Conservation (phyloP, 345 rosid genomes). For the Pugionium dolabratum region DNA sequence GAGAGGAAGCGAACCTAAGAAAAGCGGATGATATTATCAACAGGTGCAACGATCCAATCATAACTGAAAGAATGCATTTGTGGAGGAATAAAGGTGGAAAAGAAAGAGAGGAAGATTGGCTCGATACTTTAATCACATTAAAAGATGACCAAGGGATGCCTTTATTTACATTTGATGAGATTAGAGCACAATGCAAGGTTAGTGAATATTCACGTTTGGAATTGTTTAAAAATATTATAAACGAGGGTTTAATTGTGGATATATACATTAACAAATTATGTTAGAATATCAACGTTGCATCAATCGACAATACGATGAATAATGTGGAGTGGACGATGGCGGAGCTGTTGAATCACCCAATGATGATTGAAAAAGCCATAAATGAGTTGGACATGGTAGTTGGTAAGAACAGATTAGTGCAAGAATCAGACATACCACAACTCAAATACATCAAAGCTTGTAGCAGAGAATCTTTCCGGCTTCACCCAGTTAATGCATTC, state of each 20-base stretch:
- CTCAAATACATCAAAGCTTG: constrained; percentile 44
- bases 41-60: constrained; percentile 15
- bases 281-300: constrained; percentile 22
- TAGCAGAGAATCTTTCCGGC: constrained; percentile 33
- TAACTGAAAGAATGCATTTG: constrained; percentile 25
- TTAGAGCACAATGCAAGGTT: constrained; percentile 28
- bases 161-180: constrained; percentile 24
- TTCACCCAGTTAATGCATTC: constrained; percentile 38
- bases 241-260: too few species aligned
- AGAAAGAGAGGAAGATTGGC: constrained; percentile 28
- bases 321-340: constrained; percentile 47
- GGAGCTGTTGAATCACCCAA: constrained; percentile 41
- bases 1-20: constrained; percentile 30
- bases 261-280: too few species aligned
- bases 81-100: constrained; percentile 34
- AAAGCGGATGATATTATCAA: constrained; percentile 11
- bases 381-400: constrained; percentile 39
- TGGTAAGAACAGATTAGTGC: constrained; percentile 40
- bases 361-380: constrained; percentile 31
- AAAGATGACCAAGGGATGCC: constrained; percentile 22
- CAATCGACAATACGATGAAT: constrained; percentile 34
- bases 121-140: constrained; percentile 21
- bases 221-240: too few species aligned
- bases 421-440: constrained; percentile 39
- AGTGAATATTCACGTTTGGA: not conserved